Base-by-base conservation (phyloP, 352 stramenopile species). In the Globisporangium spinosum region DNA sequence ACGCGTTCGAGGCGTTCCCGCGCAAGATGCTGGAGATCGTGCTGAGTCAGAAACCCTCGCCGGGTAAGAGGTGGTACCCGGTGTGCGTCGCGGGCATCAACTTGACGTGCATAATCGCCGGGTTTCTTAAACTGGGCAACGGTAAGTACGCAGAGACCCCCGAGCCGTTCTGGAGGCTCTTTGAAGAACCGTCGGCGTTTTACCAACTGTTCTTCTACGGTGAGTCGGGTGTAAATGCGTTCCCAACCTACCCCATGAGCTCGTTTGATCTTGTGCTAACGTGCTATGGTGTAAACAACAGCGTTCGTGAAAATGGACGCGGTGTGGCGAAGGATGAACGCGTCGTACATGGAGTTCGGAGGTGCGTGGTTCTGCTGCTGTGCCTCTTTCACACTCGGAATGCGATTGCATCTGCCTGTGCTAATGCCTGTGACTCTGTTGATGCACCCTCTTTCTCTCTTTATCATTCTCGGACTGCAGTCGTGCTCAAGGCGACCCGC, bases 301-400 rank as follows among this genome's bases (percentile, higher is more conserved):
- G 83, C 82, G 32, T 89, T 95, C 53, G 58, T 90, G 49, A 95
- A 95, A 62, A 93, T 95, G 87, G 79, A 95, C 70, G 83, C 78
- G 2, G 83, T 80, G n/a, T 94, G 84, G 85, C 78, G 89, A 43
- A 78, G 82, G 22, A 80, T 90, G 69, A 91, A 92, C 69, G 85
- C 82, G 13, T 91, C 88, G 12, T 91, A 91, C 66, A 95, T 95
- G 88, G 84, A 95, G 68, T 95, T 95, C 74, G 77, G 79, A 45
- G 77, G 87, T 95, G 73, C n/a, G 58, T 34, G 12, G 2, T 56
- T 32, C 27, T 32, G 69, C 63, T 40, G 69, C 63, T 40, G 2
- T 2, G 15, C 29, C 10, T 22, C 22, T 57, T 56, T 20, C 4
- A n/a, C 47, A 22, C 17, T 8, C 58, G 58, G 53, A 22, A 2